Evolutionary conservation across 2,329 filamentous ascomycete species (phyloP), one percentile per base, ranked within the genome.

Genomic region (Aureobasidium sp.): DNA sequence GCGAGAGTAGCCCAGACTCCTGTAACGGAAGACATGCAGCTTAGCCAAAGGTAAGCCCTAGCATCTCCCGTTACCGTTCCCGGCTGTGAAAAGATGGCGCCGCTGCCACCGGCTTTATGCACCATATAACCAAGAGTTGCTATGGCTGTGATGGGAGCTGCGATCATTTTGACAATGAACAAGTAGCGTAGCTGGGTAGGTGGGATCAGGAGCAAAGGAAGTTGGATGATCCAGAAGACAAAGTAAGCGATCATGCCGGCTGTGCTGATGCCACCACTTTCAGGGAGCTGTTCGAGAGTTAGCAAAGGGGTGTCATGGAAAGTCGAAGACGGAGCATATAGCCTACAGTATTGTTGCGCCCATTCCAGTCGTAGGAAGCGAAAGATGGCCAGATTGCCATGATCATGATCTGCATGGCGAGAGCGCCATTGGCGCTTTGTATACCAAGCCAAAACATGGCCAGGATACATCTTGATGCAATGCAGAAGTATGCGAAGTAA

Each of bases 401-500:
- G 15, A 84, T 72, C 72, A 82, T 82, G 47, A 80, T 78, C 5
- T 74, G 73, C 9, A 83, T 75, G 0, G 78, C 76, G 62, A 82
- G 81, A 0, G 81, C 84, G 0, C 86, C 85, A 65, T 86, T 86
- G 64, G 84, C 83, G 44, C 82, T 84, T 66, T 88, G 84, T 51
- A 88, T 86, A 0, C 85, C 84, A 59, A 87, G 84, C 87, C 82
- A 84, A 71, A 85, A 83, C 20, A 84, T 70, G 5, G 81, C 82
- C 3, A 84, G 77, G 62, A 84, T 79, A 42, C 78, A 76, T 12
- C 82, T 76, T 0, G 79, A 81, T 8, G 84, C 67, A 58, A 84
- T 81, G 27, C 80, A 77, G 41, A 84, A 73, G 67, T 82, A 82
- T 27, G 78, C 81, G 59, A 82, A 81, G 76, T 78, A 83, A 72